phyloP scores from a whole-genome alignment of 176 grass and related monocot species.

The Oropetium thomaeum region DNA sequence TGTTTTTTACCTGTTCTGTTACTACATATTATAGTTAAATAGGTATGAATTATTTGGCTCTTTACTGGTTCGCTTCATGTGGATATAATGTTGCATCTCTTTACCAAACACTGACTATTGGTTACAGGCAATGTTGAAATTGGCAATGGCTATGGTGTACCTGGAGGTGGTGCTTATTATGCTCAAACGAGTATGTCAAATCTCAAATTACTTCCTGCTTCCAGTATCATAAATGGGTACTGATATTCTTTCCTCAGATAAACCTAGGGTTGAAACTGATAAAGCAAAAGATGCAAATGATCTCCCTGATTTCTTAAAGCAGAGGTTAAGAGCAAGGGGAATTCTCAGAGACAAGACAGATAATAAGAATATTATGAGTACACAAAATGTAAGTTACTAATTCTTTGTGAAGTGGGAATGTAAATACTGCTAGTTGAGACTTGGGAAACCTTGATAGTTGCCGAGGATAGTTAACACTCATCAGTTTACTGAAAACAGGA shows the following conservation, averaged over 20 bases:
- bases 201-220: conserved; percentile 21
- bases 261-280: conserved; percentile 46
- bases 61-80: not conserved
- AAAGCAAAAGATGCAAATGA: conserved; percentile 55
- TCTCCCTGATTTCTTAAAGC: conserved; percentile 81
- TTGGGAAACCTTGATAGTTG: not conserved
- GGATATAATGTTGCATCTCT: not conserved
- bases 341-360: conserved; percentile 68
- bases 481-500: not conserved
- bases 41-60: conserved; percentile 1
- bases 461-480: not conserved
- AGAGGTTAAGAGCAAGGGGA: conserved; percentile 76
- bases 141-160: conserved; percentile 99
- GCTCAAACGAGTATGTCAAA: conserved; percentile 57
- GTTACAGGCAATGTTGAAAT: conserved; percentile 79
- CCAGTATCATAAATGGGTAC: conserved; percentile 25
- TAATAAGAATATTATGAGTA: conserved; percentile 31
- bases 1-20: not conserved
- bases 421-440: not conserved
- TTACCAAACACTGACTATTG: conserved; percentile 29
- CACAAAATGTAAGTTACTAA: conserved; percentile 54
- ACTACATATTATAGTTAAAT: not conserved
- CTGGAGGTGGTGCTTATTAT: conserved; percentile 93
- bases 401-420: conserved; percentile 7
- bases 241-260: conserved; percentile 36